phyloP scores from a whole-genome alignment of 2,329 filamentous ascomycete genomes.

The Ceratocystiopsis sp. region DNA sequence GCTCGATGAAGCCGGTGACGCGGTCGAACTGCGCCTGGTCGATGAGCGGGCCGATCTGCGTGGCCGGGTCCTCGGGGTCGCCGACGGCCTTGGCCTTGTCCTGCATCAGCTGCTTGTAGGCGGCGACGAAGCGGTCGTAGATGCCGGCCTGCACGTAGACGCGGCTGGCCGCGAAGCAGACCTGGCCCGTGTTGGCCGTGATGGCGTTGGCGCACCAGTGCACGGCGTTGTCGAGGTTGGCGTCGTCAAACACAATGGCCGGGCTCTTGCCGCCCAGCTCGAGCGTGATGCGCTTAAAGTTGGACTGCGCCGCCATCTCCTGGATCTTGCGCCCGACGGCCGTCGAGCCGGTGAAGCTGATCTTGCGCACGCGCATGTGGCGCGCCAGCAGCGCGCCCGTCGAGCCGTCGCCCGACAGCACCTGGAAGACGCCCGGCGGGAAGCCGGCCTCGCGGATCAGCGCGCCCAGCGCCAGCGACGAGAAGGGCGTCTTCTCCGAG shows the following conservation, averaged over 20 bases:
- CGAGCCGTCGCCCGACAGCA: slow-evolving; percentile 25
- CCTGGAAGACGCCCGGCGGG: slow-evolving; percentile 25
- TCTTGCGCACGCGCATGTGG: slow-evolving; percentile 35
- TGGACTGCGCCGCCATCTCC: slow-evolving; percentile 41
- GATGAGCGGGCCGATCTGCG: slow-evolving; percentile 44
- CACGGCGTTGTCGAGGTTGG: slow-evolving; percentile 45
- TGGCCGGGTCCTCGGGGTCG: slow-evolving; percentile 38
- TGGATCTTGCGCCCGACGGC: slow-evolving; percentile 49
- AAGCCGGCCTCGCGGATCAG: slow-evolving; percentile 24
- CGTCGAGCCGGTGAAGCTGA: slow-evolving; percentile 65
- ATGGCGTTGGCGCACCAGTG: slow-evolving; percentile 21
- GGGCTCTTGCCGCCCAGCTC: slow-evolving; percentile 58
- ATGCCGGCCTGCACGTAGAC: slow-evolving; percentile 47
- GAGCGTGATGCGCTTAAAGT: slow-evolving; percentile 51
- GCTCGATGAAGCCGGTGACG: slow-evolving; percentile 40
- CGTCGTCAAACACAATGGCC: slow-evolving; percentile 51
- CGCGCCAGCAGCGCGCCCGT: slow-evolving; percentile 27
- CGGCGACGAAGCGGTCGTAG: slow-evolving; percentile 26
- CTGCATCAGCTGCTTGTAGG: slow-evolving; percentile 29
- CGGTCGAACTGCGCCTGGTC: slow-evolving; percentile 38
- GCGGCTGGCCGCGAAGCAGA: slow-evolving; percentile 47
- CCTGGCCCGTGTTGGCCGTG: slow-evolving; percentile 40
- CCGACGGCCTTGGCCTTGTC: slow-evolving; percentile 38
- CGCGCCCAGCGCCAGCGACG: slow-evolving; percentile 17
- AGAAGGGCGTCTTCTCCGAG: slow-evolving; percentile 24